Base-by-base conservation (phyloP, 2,329 filamentous ascomycete genomes). In the Nothopassalora personata region DNA sequence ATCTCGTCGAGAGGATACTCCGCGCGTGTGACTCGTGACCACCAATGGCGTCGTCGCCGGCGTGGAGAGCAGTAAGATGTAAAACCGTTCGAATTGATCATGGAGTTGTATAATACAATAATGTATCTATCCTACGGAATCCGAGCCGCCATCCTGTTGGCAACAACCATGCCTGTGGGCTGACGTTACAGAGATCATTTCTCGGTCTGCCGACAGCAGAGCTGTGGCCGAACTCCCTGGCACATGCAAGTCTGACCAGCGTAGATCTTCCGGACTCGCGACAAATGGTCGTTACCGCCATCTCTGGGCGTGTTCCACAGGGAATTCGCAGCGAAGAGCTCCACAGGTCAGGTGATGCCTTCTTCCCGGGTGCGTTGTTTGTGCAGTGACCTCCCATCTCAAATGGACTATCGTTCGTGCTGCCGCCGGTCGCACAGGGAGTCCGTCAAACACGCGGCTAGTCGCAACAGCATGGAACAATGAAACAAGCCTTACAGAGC, bases 381-480 rank as follows among this genome's bases (percentile, higher is more conserved):
- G 46, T 30, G 46, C 46, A 15, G 46, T 49, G 46, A 49, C 46
- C 18, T 49, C 19, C 13, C 9, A 19, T 34, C 27, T 51, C 27
- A n/a, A 28, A 19, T 51, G n/a, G n/a, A 18, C 28, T 10, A 19
- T 51, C 27, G 30, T 18, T 36, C n/a, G 27, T 48, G 45, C 55
- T 27, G 27, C 19, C 36, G 13, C 48, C n/a, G 23, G 36, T 33
- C 28, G 19, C 9, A 28, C 53, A 19, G 36, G 39, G 33, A 56
- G 30, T n/a, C 23, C 10, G n/a, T 50, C 30, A 6, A 28, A 43
- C 36, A 53, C 45, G 47, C 55, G 23, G 31, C 48, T 53, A 39
- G 55, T 18, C 48, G 55, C 36, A 30, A 48, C 46, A 51, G 45
- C 46, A 49, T 56, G 54, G 43, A 23, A 56, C 47, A 45, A 51